These are phyloP conservation scores for Beauveria sp. DNA, from an alignment of 2,329 filamentous ascomycete species.

Conservation along the genomic window DNA sequence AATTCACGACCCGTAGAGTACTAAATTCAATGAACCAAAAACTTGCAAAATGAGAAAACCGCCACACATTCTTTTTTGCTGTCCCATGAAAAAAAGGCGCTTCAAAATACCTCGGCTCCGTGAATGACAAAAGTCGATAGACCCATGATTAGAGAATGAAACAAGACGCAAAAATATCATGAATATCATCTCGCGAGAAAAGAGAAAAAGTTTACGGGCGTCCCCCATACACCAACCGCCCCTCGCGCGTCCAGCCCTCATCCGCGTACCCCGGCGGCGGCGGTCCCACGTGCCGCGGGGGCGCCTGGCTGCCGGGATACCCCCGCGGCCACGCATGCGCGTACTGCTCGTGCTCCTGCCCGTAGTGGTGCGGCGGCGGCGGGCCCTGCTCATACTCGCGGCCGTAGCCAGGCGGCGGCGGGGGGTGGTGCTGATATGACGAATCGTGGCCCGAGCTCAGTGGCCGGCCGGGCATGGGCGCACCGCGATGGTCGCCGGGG, in stretches of 20 bases:
- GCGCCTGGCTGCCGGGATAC: neutral
- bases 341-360: constrained; percentile 1
- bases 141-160: too few species aligned
- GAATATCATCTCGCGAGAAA: neutral
- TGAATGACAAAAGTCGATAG: neutral
- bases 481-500: neutral
- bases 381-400: neutral
- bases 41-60: neutral
- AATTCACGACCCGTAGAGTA: neutral
- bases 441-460: constrained; percentile 1
- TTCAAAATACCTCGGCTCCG: neutral
- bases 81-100: neutral
- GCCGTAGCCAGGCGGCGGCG: neutral
- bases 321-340: neutral
- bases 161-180: too few species aligned
- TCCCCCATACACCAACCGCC: neutral
- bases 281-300: neutral
- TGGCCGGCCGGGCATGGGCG: neutral
- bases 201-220: neutral
- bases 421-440: neutral
- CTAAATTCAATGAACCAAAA: neutral
- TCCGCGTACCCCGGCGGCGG: neutral
- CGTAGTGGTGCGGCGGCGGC: neutral
- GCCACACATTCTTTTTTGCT: neutral
- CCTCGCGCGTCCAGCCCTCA: neutral